Percentiles rank a stretch among this genome's conserved stretches.
Evolutionary conservation across 1,284 basidiomycete species (phyloP).

Genomic region (Rhodotorula sp.): DNA sequence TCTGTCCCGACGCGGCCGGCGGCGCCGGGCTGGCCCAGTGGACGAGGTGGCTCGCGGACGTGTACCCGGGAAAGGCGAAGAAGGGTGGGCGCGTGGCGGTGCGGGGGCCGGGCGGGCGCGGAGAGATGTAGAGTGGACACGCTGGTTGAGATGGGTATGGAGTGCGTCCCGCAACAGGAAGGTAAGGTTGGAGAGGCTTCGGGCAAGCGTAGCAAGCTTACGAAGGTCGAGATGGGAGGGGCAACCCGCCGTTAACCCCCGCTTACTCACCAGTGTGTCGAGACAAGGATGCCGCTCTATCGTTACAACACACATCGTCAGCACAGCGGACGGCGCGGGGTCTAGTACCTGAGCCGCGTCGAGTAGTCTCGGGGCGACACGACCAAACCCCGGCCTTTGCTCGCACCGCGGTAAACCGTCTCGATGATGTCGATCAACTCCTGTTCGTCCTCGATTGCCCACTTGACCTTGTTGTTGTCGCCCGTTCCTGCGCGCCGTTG

Average conservation of each 20-base stretch:
- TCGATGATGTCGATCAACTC: constrained; percentile 98
- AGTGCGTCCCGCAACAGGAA: too few species aligned
- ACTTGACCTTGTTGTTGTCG: constrained; percentile 99
- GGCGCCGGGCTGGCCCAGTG: not conserved
- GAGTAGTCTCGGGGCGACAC: constrained; percentile 94
- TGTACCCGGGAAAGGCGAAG: constrained; percentile 10
- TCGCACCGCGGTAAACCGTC: constrained; percentile 95
- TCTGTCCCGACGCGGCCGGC: not conserved
- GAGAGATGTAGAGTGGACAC: too few species aligned
- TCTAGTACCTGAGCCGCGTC: constrained; percentile 74
- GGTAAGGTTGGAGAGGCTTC: too few species aligned
- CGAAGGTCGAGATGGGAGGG: too few species aligned
- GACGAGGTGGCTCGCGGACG: constrained; percentile 8
- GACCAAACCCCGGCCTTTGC: constrained; percentile 96
- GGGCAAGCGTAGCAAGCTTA: too few species aligned
- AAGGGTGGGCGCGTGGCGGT: constrained; percentile 10
- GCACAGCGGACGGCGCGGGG: too few species aligned
- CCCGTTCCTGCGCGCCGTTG: constrained; percentile 64
- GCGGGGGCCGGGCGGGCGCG: not conserved
- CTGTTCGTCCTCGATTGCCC: constrained; percentile 97
- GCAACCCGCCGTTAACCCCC: too few species aligned
- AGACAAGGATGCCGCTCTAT: too few species aligned
- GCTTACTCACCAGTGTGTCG: too few species aligned
- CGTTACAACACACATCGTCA: too few species aligned
- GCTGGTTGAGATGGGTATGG: not conserved